Evolutionary conservation across 352 stramenopile species (phyloP), one percentile per base, ranked within the genome.

Genomic region (Elongisporangium anandrum): DNA sequence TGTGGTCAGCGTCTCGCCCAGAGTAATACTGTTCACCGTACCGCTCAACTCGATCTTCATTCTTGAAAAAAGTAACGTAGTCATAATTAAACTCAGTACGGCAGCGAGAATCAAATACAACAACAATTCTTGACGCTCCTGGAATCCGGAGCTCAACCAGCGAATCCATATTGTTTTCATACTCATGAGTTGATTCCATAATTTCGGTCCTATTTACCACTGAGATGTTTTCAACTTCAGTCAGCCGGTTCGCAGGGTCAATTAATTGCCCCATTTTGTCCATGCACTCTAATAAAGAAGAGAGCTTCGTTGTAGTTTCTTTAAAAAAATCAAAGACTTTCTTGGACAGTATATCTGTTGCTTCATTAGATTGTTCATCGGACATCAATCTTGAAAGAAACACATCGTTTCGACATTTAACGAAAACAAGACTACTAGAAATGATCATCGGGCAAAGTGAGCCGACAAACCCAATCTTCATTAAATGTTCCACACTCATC

Each of bases 1-100:
- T 95, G 39, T 79, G 72, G 19, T 90, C 82, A 0, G 51, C 56
- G 50, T 92, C 87, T n/a, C 85, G 70, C 3, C 86, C 87, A 2
- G 76, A 92, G 58, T 94, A 96, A 55, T 77, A 85, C 13, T 81
- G 69, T 15, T 72, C 77, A 7, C 87, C 87, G 50, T 92, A 92
- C 55, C 69, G 84, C 21, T 79, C 69, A 17, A 64, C 67, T 65
- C 84, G 73, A 4, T 60, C 63, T 39, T 72, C 70, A 53, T 93
- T 75, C 50, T 90, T 92, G 60, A 77, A 94, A 58, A 97, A 96
- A 16, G 80, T 93, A 22, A 97, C 63, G 58, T 94, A 96, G 59
- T 97, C 90, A 60, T 96, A 96, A 56, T 90, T 92, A 24, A 73
- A 72, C 63, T 97, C 90, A 5, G 87, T 96, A 54, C 83, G 72